Conservation (phyloP, 345 rosid genomes). For the Boechera retrofracta region DNA sequence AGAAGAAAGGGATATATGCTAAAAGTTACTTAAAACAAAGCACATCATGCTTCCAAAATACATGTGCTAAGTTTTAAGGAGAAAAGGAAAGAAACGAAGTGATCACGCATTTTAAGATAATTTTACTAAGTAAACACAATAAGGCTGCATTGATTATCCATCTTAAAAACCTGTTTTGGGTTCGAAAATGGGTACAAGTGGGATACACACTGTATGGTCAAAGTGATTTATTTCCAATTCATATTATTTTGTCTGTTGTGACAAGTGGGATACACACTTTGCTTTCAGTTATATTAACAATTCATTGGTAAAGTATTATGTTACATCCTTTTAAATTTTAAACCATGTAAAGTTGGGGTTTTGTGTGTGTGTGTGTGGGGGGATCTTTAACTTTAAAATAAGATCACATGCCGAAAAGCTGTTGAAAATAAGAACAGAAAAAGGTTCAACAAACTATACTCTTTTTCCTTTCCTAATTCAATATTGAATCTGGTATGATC, state of each 20-base stretch:
- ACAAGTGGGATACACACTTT: constrained; percentile 42
- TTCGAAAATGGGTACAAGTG: constrained; percentile 27
- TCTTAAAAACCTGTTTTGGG: constrained; percentile 9
- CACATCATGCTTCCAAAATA: neutral
- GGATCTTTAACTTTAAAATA: constrained; percentile 34
- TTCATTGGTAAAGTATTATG: constrained; percentile 21
- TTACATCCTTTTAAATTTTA: constrained; percentile 16
- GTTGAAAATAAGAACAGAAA: constrained; percentile 28
- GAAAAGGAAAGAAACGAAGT: neutral
- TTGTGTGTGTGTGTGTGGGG: constrained; percentile 19
- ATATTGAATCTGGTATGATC: constrained; percentile 23
- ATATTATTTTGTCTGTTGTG: constrained; percentile 38
- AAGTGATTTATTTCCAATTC: constrained; percentile 4
- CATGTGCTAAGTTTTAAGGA: neutral
- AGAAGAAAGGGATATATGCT: no score
- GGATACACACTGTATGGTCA: constrained; percentile 34
- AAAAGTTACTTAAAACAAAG: no score
- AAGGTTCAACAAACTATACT: constrained; percentile 19
- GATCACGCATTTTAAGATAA: constrained; percentile 6
- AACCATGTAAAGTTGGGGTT: constrained; percentile 38
- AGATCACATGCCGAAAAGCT: constrained; percentile 43
- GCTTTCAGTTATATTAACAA: constrained; percentile 33
- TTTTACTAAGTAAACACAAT: neutral
- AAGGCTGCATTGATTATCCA: constrained; percentile 11
- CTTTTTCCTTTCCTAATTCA: constrained; percentile 4